Evolutionary conservation across 176 grass and related monocot species (phyloP).

Genomic region (Leersia perrieri): DNA sequence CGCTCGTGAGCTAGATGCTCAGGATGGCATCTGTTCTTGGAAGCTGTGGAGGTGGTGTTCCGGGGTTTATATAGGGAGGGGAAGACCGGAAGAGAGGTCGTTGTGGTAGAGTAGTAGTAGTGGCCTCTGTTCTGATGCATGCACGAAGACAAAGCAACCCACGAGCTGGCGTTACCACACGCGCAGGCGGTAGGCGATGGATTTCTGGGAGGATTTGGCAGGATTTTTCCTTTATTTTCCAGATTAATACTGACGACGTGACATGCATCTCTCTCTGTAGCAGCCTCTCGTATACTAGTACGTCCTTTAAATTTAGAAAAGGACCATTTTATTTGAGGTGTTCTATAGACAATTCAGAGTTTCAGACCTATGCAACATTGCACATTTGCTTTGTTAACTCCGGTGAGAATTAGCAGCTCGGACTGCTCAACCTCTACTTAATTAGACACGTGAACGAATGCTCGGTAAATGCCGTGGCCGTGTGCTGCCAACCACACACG

Average conservation of each 20-base stretch:
- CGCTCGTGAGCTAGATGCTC: conserved; percentile 5
- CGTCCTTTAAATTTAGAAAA: background rate
- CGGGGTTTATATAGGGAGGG: conserved; percentile 30
- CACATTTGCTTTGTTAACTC: background rate
- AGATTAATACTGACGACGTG: background rate
- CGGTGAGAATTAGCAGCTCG: background rate
- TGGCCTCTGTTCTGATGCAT: background rate
- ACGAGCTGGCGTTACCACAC: conserved; percentile 35
- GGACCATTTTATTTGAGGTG: background rate
- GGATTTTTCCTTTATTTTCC: background rate
- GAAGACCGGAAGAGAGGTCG: background rate
- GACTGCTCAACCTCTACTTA: background rate
- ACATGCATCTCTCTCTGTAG: background rate
- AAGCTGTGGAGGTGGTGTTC: conserved; percentile 13
- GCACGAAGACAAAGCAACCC: background rate
- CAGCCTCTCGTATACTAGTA: background rate
- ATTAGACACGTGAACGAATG: background rate
- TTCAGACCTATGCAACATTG: background rate
- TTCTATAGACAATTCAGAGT: background rate
- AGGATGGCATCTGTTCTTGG: conserved; percentile 38
- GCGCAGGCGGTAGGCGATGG: background rate
- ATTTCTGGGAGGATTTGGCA: background rate
- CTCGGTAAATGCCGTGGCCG: background rate
- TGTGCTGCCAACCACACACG: background rate
- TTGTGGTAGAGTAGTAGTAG: background rate